These are phyloP conservation scores for Lactifluus subvellereus DNA, from an alignment of 768 basidiomycete genomes.

Conservation along the genomic window DNA sequence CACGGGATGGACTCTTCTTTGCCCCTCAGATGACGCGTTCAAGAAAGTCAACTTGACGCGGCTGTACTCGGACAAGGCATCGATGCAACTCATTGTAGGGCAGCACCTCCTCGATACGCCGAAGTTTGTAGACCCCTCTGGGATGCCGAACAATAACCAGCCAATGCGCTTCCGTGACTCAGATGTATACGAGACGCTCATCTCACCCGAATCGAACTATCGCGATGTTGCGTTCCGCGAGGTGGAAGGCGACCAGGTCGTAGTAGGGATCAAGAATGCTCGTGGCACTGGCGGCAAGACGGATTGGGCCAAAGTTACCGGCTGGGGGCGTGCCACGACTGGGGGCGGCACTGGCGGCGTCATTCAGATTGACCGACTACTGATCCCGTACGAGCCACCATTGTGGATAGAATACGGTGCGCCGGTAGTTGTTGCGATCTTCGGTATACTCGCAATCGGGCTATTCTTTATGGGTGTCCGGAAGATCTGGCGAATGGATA, in stretches of 20 bases:
- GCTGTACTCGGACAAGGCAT: constrained; percentile 51
- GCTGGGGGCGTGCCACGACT: constrained; percentile 74
- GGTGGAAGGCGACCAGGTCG: constrained; percentile 40
- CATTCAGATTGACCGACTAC: constrained; percentile 75
- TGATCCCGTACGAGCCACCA: constrained; percentile 80
- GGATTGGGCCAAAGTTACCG: constrained; percentile 60
- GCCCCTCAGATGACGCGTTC: constrained; percentile 91
- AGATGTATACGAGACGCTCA: constrained; percentile 70
- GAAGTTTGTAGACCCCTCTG: constrained; percentile 28
- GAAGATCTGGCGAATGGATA: constrained; percentile 64
- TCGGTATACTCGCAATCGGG: constrained; percentile 58
- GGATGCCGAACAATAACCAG: constrained; percentile 53
- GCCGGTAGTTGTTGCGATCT: constrained; percentile 53
- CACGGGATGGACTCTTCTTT: constrained; percentile 80
- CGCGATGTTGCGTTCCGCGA: constrained; percentile 81
- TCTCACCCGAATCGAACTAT: constrained; percentile 58
- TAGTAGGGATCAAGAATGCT: constrained; percentile 71
- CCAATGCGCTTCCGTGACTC: constrained; percentile 69
- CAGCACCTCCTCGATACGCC: constrained; percentile 59
- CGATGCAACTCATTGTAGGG: constrained; percentile 53
- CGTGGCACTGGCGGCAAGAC: constrained; percentile 55
- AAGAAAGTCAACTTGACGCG: constrained; percentile 75
- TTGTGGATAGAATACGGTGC: constrained; percentile 79
- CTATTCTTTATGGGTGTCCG: constrained; percentile 70
- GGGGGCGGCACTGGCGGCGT: constrained; percentile 78